These are phyloP conservation scores for Diaporthe amygdali DNA, from an alignment of 2,329 filamentous ascomycete genomes.

Conservation along the genomic window DNA sequence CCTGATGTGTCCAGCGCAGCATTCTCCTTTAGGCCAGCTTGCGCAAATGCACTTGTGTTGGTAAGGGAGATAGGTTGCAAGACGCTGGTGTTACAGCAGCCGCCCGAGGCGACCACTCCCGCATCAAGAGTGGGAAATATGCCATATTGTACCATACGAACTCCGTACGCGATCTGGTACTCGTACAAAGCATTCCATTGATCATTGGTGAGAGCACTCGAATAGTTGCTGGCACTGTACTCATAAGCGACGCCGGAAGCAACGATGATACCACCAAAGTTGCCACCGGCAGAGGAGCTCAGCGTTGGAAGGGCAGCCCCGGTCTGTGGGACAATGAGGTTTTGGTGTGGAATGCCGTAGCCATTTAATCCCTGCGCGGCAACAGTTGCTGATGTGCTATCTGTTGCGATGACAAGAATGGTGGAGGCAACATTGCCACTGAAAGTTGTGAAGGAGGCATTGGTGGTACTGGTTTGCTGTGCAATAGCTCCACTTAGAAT, in stretches of 20 bases:
- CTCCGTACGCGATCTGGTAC: neutral
- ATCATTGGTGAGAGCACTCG: neutral
- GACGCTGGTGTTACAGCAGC: slow-evolving; percentile 3
- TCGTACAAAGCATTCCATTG: slow-evolving; percentile 5
- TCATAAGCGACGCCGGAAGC: neutral
- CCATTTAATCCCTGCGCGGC: slow-evolving; percentile 4
- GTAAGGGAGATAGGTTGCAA: neutral
- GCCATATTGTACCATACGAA: slow-evolving; percentile 9
- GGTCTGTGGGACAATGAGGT: neutral
- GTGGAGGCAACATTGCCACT: slow-evolving; percentile 4
- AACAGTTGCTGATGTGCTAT: neutral
- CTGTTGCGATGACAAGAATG: slow-evolving; percentile 2
- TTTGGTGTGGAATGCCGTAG: slow-evolving; percentile 5
- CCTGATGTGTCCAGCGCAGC: neutral
- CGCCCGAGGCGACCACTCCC: neutral
- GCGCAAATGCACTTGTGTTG: neutral
- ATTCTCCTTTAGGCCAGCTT: neutral
- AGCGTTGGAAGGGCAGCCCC: neutral
- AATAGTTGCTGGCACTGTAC: slow-evolving; percentile 3
- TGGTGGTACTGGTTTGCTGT: neutral
- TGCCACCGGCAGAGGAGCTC: neutral
- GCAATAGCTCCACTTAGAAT: neutral
- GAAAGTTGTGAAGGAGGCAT: neutral
- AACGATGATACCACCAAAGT: slow-evolving; percentile 7
- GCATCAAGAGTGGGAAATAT: neutral